These are phyloP conservation scores for Myochromella boudieri DNA, from an alignment of 768 basidiomycete genomes.

Conservation along the genomic window DNA sequence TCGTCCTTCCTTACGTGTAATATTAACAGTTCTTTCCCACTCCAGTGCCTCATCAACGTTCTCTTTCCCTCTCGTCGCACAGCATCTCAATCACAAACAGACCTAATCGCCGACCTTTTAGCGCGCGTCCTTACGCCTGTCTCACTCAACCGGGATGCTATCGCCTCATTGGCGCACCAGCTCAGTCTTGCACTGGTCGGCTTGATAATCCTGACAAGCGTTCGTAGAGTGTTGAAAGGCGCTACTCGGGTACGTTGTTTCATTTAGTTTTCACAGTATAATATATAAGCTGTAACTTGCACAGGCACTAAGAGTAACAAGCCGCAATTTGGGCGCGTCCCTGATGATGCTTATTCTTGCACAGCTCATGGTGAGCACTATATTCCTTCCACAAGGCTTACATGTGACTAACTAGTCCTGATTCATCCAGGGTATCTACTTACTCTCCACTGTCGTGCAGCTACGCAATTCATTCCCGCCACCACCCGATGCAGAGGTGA, in stretches of 20 bases:
- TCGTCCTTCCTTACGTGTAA: neutral
- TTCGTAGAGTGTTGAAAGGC: slow-evolving; percentile 67
- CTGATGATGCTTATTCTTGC: slow-evolving; percentile 76
- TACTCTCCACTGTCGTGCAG: slow-evolving; percentile 81
- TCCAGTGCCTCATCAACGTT: slow-evolving; percentile 53
- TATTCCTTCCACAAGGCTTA: slow-evolving; percentile 1
- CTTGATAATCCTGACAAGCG: slow-evolving; percentile 70
- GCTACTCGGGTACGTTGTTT: slow-evolving; percentile 52
- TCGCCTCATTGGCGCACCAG: slow-evolving; percentile 45
- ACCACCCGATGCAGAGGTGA: slow-evolving; percentile 35
- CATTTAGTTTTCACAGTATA: slow-evolving; percentile 2
- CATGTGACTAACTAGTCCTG: neutral
- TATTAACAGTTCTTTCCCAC: too few species aligned
- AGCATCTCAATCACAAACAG: slow-evolving; percentile 24
- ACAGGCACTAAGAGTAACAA: slow-evolving; percentile 63
- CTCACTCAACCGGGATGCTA: slow-evolving; percentile 28
- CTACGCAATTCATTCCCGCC: slow-evolving; percentile 80
- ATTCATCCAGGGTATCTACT: slow-evolving; percentile 66
- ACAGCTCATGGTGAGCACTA: slow-evolving; percentile 71
- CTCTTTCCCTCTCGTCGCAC: slow-evolving; percentile 34
- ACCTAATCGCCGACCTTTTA: slow-evolving; percentile 38
- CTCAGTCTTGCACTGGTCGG: slow-evolving; percentile 72
- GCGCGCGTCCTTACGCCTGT: slow-evolving; percentile 32
- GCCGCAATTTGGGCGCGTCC: slow-evolving; percentile 68
- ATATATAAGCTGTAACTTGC: neutral